Evolutionary conservation across 2,329 filamentous ascomycete species (phyloP).

Genomic region (Epichloe festucae): DNA sequence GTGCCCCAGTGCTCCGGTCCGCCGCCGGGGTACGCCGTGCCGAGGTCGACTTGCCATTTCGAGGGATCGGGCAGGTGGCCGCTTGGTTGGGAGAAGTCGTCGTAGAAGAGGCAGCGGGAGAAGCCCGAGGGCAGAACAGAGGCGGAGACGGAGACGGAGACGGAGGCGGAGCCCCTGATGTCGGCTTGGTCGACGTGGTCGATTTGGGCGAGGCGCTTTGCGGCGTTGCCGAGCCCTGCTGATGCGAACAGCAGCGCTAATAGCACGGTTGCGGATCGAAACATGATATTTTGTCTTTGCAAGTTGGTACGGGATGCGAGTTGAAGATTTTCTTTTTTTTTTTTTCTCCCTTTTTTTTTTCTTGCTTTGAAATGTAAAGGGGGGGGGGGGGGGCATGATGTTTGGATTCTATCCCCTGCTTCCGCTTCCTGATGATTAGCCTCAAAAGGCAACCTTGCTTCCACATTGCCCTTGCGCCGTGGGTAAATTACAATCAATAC

Average conservation of each 20-base stretch:
- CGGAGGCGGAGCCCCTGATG: not conserved
- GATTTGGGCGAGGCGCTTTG: not conserved
- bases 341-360: too few species aligned
- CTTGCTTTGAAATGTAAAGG: too few species aligned
- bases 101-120: conserved; percentile 14
- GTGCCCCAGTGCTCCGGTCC: conserved; percentile 35
- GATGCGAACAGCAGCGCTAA: not conserved
- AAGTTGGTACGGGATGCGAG: too few species aligned
- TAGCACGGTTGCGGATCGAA: not conserved
- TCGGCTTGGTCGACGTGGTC: not conserved
- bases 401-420: too few species aligned
- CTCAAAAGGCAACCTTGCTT: too few species aligned
- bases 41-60: conserved; percentile 32
- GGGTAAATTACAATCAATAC: too few species aligned
- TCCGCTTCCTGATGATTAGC: too few species aligned
- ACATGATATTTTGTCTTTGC: not conserved
- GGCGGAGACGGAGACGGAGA: too few species aligned
- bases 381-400: too few species aligned
- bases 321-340: too few species aligned
- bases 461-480: too few species aligned
- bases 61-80: conserved; percentile 18
- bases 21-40: conserved; percentile 30
- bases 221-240: not conserved
- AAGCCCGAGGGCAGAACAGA: conserved; percentile 6
- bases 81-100: conserved; percentile 12